phyloP scores from a whole-genome alignment of 2,329 filamentous ascomycete genomes.

The Fusarium tricinctum region DNA sequence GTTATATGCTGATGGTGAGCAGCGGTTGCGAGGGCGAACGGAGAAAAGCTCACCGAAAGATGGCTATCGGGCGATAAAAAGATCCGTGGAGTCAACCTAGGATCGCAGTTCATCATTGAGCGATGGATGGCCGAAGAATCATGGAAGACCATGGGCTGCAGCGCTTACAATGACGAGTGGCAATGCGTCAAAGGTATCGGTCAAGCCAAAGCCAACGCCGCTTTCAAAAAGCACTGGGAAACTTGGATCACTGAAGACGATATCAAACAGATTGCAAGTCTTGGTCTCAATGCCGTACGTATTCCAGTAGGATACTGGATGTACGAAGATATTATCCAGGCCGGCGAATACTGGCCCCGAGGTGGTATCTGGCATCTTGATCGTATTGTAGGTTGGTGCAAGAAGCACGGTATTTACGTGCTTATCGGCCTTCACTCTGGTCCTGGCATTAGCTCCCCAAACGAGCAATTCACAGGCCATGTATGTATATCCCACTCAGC shows the following conservation, averaged over 20 bases:
- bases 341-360: slow-evolving; percentile 43
- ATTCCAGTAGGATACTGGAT: slow-evolving; percentile 51
- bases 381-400: slow-evolving; percentile 47
- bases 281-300: slow-evolving; percentile 46
- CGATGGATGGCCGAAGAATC: slow-evolving; percentile 47
- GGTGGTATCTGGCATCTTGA: slow-evolving; percentile 48
- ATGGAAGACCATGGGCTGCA: slow-evolving; percentile 48
- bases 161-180: slow-evolving; percentile 47
- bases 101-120: slow-evolving; percentile 49
- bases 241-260: slow-evolving; percentile 45
- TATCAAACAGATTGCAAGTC: slow-evolving; percentile 43
- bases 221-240: slow-evolving; percentile 48
- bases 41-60: slow-evolving; percentile 11
- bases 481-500: slow-evolving; percentile 10
- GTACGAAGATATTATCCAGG: slow-evolving; percentile 42
- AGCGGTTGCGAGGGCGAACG: slow-evolving; percentile 1
- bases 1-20: background rate
- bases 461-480: slow-evolving; percentile 48
- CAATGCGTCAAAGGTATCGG: slow-evolving; percentile 45
- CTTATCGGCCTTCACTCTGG: slow-evolving; percentile 48
- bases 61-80: slow-evolving; percentile 37
- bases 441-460: slow-evolving; percentile 41
- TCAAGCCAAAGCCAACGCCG: slow-evolving; percentile 41
- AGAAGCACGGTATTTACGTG: slow-evolving; percentile 42
- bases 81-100: slow-evolving; percentile 48